Percentiles rank a stretch among this genome's conserved stretches.
Evolutionary conservation across 2,329 filamentous ascomycete genomes (phyloP).

Genomic region (Epichloe elymi): DNA sequence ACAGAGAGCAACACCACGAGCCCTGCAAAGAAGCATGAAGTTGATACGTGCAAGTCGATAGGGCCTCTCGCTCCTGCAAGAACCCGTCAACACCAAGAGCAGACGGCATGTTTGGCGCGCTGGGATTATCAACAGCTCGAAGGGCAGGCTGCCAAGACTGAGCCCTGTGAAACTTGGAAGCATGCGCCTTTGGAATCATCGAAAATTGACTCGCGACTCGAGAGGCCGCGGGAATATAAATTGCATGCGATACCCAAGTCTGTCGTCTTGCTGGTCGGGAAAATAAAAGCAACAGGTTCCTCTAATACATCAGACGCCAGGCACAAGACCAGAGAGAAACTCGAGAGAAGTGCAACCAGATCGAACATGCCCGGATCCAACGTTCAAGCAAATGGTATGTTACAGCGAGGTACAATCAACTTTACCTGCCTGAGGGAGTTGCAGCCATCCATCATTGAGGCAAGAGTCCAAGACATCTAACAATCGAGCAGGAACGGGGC

Average conservation of each 20-base stretch:
- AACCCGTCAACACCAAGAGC: neutral
- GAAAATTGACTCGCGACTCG: neutral
- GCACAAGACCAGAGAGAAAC: neutral
- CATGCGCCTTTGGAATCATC: neutral
- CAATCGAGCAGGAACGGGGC: neutral
- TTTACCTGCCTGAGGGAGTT: neutral
- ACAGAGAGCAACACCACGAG: neutral
- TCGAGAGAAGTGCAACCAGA: neutral
- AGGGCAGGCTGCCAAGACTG: neutral
- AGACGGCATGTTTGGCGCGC: neutral
- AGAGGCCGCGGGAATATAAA: neutral
- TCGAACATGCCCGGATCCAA: neutral
- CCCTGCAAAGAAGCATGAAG: neutral
- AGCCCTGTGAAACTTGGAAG: neutral
- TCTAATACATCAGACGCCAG: neutral
- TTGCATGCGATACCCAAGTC: neutral
- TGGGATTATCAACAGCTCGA: neutral
- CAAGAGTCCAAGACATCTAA: neutral
- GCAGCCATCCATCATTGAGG: neutral
- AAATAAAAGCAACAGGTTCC: neutral
- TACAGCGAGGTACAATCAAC: neutral
- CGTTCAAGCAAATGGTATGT: neutral
- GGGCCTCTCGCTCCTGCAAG: neutral
- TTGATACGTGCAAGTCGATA: neutral
- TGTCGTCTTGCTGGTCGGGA: neutral